Evolutionary conservation across 345 rosid genomes (phyloP).

Genomic region (Populus davidiana): DNA sequence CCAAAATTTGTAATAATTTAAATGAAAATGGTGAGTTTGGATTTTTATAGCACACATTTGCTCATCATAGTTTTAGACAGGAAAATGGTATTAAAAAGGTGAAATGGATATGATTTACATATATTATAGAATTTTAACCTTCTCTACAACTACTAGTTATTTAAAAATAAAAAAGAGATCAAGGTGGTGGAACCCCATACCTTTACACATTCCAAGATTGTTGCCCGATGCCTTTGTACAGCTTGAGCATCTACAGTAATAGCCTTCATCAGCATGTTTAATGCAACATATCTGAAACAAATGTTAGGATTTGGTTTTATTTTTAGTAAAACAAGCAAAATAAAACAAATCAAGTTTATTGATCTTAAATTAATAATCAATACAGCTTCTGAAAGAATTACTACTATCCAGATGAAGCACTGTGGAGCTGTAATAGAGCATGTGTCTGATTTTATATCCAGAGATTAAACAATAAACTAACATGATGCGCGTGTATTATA

Average conservation of each 20-base stretch:
- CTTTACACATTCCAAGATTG: constrained; percentile 98
- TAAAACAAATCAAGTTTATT: neutral
- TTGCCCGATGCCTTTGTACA: constrained; percentile 92
- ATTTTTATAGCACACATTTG: neutral
- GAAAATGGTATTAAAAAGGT: neutral
- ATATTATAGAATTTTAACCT: neutral
- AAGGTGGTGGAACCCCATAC: constrained; percentile 30
- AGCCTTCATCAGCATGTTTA: constrained; percentile 97
- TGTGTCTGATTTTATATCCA: neutral
- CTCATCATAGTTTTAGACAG: neutral
- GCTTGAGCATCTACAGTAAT: constrained; percentile 87
- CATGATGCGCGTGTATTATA: neutral
- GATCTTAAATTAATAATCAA: constrained; percentile 1
- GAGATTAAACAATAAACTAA: neutral
- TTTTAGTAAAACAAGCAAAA: neutral
- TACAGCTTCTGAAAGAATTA: neutral
- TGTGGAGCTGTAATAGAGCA: neutral
- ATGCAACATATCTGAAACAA: constrained; percentile 79
- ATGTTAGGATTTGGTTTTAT: constrained; percentile 12
- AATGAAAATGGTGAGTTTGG: neutral
- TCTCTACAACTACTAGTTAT: neutral
- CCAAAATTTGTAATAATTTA: neutral
- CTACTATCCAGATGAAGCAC: neutral
- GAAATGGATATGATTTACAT: neutral
- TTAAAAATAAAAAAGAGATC: neutral